Base-by-base conservation (phyloP, 2,329 filamentous ascomycete genomes). In the Boeremia lycopersici region DNA sequence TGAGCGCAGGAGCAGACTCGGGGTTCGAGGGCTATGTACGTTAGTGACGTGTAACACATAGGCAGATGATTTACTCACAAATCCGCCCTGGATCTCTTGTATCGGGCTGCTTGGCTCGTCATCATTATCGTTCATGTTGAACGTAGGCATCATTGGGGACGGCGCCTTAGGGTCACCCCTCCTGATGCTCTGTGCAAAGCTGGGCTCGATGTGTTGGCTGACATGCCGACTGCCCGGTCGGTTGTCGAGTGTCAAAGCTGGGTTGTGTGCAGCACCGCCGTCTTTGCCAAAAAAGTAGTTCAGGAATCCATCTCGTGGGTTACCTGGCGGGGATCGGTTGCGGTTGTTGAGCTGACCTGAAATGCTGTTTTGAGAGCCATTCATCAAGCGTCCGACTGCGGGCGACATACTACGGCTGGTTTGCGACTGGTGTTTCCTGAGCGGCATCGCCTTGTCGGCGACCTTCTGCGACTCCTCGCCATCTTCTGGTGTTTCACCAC, bases 251-350 rank as follows among this genome's bases (percentile, higher is more conserved):
- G 75, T 72, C 75, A 76, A 74, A 59, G 75, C 74, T 55, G 66
- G 70, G 69, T 64, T 69, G 40, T 65, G 61, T 34, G 79, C 70
- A 56, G 81, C 76, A 34, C 84, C 81, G 41, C 90, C 90, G 58
- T 99, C 95, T 73, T 99, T 98, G 67, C 95, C 93, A 69, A 99
- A 99, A 78, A 99, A 99, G 77, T 99, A 99, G 77, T 93, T 98
- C 59, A 99, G 77, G 81, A 99, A 99, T 0, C 92, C 96, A 77
- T 99, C 95, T 59, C 88, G 86, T 35, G 90, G 86, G 23, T 53
- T 48, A 52, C 87, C 82, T 26, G 85, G 81, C 10, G 87, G 86
- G 38, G 88, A 88, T 29, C 78, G 78, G 31, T 85, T 81, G 48
- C 88, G 81, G 52, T 76, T 75, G 10, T 91, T 92, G 66, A 92